These are phyloP conservation scores for Cercospora zeina DNA, from an alignment of 2,329 filamentous ascomycete genomes.

Conservation along the genomic window DNA sequence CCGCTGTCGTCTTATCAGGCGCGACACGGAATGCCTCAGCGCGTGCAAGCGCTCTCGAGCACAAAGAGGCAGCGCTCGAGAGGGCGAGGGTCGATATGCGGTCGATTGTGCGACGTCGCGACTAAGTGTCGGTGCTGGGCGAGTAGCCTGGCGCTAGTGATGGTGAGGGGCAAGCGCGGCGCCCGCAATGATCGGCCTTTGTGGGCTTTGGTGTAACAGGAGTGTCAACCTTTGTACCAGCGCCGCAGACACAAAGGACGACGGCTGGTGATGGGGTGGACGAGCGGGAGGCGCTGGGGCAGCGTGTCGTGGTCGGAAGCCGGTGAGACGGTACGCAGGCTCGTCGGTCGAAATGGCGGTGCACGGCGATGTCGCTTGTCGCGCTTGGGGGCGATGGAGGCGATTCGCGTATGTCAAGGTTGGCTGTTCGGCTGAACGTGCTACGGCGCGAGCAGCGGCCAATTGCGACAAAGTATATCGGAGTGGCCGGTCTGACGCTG, in stretches of 20 bases:
- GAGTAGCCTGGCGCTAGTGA: background rate
- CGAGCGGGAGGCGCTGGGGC: background rate
- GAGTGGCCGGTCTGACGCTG: background rate
- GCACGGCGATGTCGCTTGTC: constrained; percentile 10
- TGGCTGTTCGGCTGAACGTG: constrained; percentile 22
- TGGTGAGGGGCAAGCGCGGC: constrained; percentile 2
- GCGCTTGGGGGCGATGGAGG: constrained; percentile 16
- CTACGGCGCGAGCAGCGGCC: constrained; percentile 9
- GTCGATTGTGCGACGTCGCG: constrained; percentile 27
- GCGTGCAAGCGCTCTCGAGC: constrained; percentile 7
- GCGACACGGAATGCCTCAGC: background rate
- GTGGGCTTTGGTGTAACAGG: constrained; percentile 23
- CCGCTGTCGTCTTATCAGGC: background rate
- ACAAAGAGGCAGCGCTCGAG: constrained; percentile 4
- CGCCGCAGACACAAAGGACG: constrained; percentile 16
- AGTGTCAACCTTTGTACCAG: constrained; percentile 24
- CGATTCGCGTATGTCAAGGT: constrained; percentile 24
- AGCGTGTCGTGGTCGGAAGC: constrained; percentile 21
- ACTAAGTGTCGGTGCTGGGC: constrained; percentile 8
- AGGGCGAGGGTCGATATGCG: constrained; percentile 6
- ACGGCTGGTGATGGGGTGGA: background rate
- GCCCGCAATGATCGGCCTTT: constrained; percentile 10
- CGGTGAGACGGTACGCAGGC: constrained; percentile 15
- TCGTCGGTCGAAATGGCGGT: constrained; percentile 18
- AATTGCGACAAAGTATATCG: constrained; percentile 15